Evolutionary conservation across 305 asterid species (phyloP).

Genomic region (Lippia alba): DNA sequence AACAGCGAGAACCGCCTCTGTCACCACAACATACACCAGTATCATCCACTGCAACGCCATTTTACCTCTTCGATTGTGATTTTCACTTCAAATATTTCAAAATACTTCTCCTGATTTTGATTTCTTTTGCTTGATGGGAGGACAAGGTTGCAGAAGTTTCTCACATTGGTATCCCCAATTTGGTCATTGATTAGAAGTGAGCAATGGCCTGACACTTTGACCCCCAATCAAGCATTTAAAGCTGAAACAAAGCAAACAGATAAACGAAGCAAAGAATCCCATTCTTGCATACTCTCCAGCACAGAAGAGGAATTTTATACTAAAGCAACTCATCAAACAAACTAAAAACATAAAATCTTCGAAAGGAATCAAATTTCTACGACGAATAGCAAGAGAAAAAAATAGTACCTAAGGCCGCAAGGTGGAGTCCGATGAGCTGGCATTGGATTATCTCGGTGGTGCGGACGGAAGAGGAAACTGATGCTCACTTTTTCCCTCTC

Average conservation of each 20-base stretch:
- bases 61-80: background rate
- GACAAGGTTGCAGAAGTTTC: constrained; percentile 36
- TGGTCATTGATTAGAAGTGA: too few relatives aligned
- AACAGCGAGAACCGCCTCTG: constrained; percentile 75
- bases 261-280: background rate
- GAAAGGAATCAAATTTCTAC: too few relatives aligned
- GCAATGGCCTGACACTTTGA: too few relatives aligned
- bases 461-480: constrained; percentile 28
- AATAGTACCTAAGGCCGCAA: constrained; percentile 40
- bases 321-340: too few relatives aligned
- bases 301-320: too few relatives aligned
- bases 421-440: constrained; percentile 33
- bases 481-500: constrained; percentile 23
- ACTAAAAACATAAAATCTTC: too few relatives aligned
- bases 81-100: background rate
- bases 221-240: constrained; percentile 7
- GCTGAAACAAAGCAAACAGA: background rate
- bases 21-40: constrained; percentile 80
- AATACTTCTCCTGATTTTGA: background rate
- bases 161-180: too few relatives aligned
- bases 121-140: constrained; percentile 19
- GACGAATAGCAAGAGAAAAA: too few relatives aligned
- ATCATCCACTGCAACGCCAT: constrained; percentile 97
- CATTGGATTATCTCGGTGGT: constrained; percentile 30
- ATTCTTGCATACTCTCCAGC: constrained; percentile 3